Evolutionary conservation across 768 basidiomycete species (phyloP).

Genomic region (Kwoniella sp.): DNA sequence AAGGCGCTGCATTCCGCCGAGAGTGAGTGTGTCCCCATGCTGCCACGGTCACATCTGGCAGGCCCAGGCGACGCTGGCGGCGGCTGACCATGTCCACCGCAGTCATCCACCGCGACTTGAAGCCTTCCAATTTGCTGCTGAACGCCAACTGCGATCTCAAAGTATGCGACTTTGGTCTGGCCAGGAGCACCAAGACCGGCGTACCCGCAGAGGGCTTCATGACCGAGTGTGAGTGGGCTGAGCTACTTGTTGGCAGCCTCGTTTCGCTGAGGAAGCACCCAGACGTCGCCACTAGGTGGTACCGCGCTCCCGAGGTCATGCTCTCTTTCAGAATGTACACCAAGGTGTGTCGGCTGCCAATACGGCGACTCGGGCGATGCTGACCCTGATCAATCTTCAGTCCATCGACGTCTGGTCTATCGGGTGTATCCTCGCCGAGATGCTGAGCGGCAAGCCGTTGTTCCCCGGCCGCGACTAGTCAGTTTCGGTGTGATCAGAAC

Average conservation of each 20-base stretch:
- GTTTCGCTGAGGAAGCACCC: slow-evolving; percentile 39
- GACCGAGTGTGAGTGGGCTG: slow-evolving; percentile 43
- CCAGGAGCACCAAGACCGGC: slow-evolving; percentile 54
- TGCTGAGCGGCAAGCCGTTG: slow-evolving; percentile 92
- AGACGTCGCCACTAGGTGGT: slow-evolving; percentile 92
- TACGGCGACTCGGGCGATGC: background rate
- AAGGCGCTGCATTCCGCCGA: slow-evolving; percentile 95
- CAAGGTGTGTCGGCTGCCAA: slow-evolving; percentile 55
- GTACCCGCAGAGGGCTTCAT: slow-evolving; percentile 42
- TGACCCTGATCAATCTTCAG: slow-evolving; percentile 2
- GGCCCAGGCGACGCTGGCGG: background rate
- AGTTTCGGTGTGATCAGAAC: slow-evolving; percentile 33
- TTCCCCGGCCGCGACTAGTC: slow-evolving; percentile 88
- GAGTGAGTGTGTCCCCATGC: slow-evolving; percentile 10
- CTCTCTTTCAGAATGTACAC: slow-evolving; percentile 98
- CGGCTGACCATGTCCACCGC: background rate
- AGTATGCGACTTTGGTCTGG: slow-evolving; percentile 83
- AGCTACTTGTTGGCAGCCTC: background rate
- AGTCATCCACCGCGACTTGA: slow-evolving; percentile 59
- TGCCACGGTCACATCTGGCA: background rate
- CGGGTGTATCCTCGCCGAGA: slow-evolving; percentile 66
- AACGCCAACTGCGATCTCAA: slow-evolving; percentile 54
- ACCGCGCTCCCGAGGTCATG: slow-evolving; percentile 99
- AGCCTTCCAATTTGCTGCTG: slow-evolving; percentile 52
- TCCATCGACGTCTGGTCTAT: slow-evolving; percentile 53